phyloP scores from a whole-genome alignment of 331 rosid genomes.

The Stylosanthes scabra region DNA sequence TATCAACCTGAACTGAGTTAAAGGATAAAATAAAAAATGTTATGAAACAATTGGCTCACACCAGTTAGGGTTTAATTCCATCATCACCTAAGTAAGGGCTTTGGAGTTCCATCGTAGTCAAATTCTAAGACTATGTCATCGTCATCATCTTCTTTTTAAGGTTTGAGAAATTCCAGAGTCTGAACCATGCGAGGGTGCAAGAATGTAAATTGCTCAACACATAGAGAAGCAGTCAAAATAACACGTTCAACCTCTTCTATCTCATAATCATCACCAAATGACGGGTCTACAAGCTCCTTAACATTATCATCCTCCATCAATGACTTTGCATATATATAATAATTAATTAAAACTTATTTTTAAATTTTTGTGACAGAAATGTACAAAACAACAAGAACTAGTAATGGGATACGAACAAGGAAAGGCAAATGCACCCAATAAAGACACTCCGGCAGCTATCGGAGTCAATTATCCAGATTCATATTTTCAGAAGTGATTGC shows the following conservation, averaged over 20 bases:
- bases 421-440: too few relatives aligned
- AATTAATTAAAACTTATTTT: too few relatives aligned
- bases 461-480: too few relatives aligned
- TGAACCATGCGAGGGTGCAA: constrained; percentile 82
- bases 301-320: constrained; percentile 51
- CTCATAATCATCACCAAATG: constrained; percentile 59
- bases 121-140: constrained; percentile 21
- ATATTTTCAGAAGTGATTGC: too few relatives aligned
- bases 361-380: too few relatives aligned
- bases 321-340: constrained; percentile 83
- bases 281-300: constrained; percentile 70
- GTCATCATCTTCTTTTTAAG: constrained; percentile 53
- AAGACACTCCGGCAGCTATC: too few relatives aligned
- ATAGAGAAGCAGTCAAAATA: constrained; percentile 76
- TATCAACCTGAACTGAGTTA: too few relatives aligned
- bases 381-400: too few relatives aligned
- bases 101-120: constrained; percentile 25
- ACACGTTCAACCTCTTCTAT: constrained; percentile 55
- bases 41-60: too few relatives aligned
- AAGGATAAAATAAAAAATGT: too few relatives aligned
- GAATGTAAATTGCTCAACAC: constrained; percentile 73
- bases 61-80: too few relatives aligned
- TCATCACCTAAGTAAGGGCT: background rate
- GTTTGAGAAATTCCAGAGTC: constrained; percentile 58
- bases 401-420: too few relatives aligned